Conservation (phyloP, 352 stramenopile species). For the Plasmopara halstedii region DNA sequence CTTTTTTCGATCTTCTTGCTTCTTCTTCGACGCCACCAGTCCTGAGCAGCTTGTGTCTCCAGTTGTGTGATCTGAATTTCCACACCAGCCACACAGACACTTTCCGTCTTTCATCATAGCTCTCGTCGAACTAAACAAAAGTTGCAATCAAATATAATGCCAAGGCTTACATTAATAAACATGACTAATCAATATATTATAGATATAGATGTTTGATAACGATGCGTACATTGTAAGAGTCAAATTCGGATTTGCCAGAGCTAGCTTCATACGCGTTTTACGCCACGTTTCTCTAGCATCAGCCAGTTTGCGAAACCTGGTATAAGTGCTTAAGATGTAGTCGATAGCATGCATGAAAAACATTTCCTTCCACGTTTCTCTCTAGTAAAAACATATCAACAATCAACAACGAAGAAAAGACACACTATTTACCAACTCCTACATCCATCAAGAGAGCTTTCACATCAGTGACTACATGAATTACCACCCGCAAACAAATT, state of each 20-base stretch:
- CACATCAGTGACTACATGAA: slow-evolving; percentile 51
- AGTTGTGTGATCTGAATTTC: slow-evolving; percentile 63
- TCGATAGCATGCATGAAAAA: slow-evolving; percentile 72
- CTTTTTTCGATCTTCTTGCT: slow-evolving; percentile 29
- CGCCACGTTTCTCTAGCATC: slow-evolving; percentile 69
- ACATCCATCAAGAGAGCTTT: slow-evolving; percentile 78
- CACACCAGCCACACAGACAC: slow-evolving; percentile 75
- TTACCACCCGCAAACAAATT: neutral
- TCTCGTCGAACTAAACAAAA: slow-evolving; percentile 76
- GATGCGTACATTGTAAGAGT: slow-evolving; percentile 55
- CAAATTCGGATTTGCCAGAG: slow-evolving; percentile 55
- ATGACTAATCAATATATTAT: too few species aligned
- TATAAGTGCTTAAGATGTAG: slow-evolving; percentile 47
- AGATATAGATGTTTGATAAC: neutral
- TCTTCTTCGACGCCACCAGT: slow-evolving; percentile 46
- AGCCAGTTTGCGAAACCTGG: slow-evolving; percentile 49
- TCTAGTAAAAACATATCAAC: slow-evolving; percentile 14
- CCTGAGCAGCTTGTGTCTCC: slow-evolving; percentile 37
- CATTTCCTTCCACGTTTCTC: slow-evolving; percentile 72
- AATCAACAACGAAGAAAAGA: neutral
- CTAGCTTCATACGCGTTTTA: slow-evolving; percentile 65
- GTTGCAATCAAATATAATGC: too few species aligned
- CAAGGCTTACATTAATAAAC: too few species aligned
- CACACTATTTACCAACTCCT: slow-evolving; percentile 6
- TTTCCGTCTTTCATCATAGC: slow-evolving; percentile 82